A percentile compares a stretch with the other conserved stretches of the same genome.
Evolutionary conservation across 208 protist species (phyloP).

Genomic region (Leishmania lainsoni): DNA sequence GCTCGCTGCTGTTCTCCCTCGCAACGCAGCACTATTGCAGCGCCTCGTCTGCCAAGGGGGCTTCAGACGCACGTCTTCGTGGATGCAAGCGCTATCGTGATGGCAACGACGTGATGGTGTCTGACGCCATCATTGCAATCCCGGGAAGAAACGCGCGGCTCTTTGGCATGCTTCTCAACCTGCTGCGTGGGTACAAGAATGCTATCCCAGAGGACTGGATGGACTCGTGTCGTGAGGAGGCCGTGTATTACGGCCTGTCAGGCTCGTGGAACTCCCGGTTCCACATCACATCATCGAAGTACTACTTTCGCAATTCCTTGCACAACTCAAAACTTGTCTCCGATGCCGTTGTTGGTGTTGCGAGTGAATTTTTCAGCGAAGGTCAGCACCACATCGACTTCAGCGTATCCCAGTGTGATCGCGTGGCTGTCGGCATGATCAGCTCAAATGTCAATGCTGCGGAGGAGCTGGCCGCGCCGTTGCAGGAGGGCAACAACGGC

Average conservation of each 20-base stretch:
- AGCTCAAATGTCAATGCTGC: conserved; percentile 8
- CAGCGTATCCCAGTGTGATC: conserved; percentile 52
- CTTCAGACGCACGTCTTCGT: not conserved
- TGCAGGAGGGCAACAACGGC: conserved; percentile 20
- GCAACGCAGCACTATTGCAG: conserved; percentile 35
- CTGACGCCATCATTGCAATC: conserved; percentile 29
- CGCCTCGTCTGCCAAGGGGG: not conserved
- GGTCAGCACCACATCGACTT: conserved; percentile 59
- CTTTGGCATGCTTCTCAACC: conserved; percentile 62
- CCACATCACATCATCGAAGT: not conserved
- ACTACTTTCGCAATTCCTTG: conserved; percentile 42
- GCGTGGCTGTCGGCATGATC: conserved; percentile 53
- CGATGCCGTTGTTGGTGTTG: conserved; percentile 47
- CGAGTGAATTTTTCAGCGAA: conserved; percentile 41
- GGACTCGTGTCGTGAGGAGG: conserved; percentile 48
- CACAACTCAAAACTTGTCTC: conserved; percentile 44
- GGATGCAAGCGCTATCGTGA: not conserved
- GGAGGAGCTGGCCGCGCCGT: conserved; percentile 12
- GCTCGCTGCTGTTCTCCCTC: conserved; percentile 69
- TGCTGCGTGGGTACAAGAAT: conserved; percentile 62
- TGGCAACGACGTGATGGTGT: not conserved
- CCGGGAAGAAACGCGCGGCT: conserved; percentile 36
- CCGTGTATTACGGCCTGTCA: conserved; percentile 57
- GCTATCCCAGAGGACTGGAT: conserved; percentile 44
- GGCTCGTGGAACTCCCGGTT: conserved; percentile 44